A percentile compares a stretch with the other conserved stretches of the same genome.
Evolutionary conservation across 2,329 filamentous ascomycete genomes (phyloP).

Genomic region (Arthrocladium fulminans): DNA sequence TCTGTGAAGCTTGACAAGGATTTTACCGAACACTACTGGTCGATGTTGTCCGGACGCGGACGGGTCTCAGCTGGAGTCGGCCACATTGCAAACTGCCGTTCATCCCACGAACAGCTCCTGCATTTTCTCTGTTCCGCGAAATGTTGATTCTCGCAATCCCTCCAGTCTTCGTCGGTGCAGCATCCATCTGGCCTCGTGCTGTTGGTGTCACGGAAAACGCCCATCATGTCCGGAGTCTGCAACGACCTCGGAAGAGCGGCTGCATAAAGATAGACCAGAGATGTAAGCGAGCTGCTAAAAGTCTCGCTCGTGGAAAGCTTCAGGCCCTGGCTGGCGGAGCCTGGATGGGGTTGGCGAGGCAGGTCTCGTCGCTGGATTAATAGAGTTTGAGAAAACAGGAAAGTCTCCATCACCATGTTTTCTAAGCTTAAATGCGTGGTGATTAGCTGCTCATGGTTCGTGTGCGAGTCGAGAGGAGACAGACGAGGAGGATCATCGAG

Average conservation of each 20-base stretch:
- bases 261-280: background rate
- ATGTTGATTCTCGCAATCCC: too few species aligned
- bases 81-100: too few species aligned
- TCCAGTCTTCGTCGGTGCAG: too few species aligned
- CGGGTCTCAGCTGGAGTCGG: background rate
- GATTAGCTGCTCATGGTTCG: background rate
- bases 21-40: background rate
- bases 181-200: too few species aligned
- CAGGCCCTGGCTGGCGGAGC: background rate
- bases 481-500: too few species aligned
- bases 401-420: background rate
- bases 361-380: background rate
- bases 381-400: background rate
- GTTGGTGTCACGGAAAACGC: background rate
- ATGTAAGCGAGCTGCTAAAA: background rate
- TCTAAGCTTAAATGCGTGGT: background rate
- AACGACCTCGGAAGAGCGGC: background rate
- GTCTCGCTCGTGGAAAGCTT: background rate
- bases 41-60: background rate
- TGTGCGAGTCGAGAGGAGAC: background rate
- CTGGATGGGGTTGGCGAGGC: too few species aligned
- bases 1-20: constrained; percentile 1
- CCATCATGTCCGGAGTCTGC: background rate
- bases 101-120: too few species aligned
- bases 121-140: too few species aligned